These are phyloP conservation scores for Fraxinus dipetala DNA, from an alignment of 305 asterid genomes.

Conservation along the genomic window DNA sequence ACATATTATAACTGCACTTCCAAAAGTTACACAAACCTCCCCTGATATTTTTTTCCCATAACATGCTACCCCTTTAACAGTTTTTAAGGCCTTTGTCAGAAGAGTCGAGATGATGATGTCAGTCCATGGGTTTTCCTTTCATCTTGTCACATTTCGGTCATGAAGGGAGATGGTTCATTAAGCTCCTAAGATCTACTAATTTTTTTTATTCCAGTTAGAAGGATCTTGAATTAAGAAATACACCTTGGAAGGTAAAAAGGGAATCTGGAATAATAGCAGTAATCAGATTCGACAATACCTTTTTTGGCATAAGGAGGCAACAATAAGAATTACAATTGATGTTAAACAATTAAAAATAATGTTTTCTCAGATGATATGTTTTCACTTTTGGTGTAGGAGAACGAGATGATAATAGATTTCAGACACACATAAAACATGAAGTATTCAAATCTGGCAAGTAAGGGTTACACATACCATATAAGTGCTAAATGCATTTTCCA, in stretches of 20 bases:
- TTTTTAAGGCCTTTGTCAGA: not conserved
- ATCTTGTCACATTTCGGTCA: not conserved
- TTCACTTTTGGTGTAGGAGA: conserved; percentile 2
- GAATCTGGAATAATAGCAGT: not conserved
- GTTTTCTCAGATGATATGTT: not conserved
- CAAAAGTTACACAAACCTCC: not conserved
- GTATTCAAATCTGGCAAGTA: conserved; percentile 20
- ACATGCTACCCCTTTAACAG: not conserved
- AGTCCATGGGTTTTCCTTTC: not conserved
- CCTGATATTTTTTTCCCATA: not conserved
- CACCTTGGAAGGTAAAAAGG: not conserved
- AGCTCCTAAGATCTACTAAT: not conserved
- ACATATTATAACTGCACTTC: not conserved
- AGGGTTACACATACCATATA: conserved; percentile 54
- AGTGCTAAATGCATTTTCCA: conserved; percentile 92
- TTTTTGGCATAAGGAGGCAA: not conserved
- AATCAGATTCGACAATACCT: not conserved
- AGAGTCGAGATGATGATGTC: not conserved
- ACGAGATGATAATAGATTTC: conserved; percentile 8
- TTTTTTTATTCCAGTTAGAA: not conserved
- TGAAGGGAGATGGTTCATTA: not conserved
- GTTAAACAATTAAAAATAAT: not conserved
- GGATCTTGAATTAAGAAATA: not conserved
- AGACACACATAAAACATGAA: not conserved
- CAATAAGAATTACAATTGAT: conserved; percentile 1